Evolutionary conservation across 139 green algal species (phyloP).

Genomic region (Nannochloris sp.): DNA sequence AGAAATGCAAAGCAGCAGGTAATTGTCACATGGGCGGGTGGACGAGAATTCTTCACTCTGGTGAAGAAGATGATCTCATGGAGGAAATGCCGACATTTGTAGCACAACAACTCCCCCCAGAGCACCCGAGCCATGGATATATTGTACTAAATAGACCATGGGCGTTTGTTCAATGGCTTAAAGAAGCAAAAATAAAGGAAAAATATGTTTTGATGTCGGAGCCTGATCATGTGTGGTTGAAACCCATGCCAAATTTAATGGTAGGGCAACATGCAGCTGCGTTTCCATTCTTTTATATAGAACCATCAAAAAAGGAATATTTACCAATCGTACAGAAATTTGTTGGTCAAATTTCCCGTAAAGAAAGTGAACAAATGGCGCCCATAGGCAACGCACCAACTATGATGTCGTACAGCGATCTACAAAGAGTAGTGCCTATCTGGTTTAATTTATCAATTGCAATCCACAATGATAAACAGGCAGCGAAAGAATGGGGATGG

Average conservation of each 20-base stretch:
- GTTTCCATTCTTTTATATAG: slow-evolving; percentile 99
- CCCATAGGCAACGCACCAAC: slow-evolving; percentile 85
- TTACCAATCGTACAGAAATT: slow-evolving; percentile 45
- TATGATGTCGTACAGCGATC: slow-evolving; percentile 67
- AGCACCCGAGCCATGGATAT: slow-evolving; percentile 73
- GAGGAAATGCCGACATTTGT: slow-evolving; percentile 93
- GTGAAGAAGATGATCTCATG: slow-evolving; percentile 83
- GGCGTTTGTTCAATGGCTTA: slow-evolving; percentile 87
- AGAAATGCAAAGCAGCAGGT: slow-evolving; percentile 50
- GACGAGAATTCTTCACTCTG: slow-evolving; percentile 91
- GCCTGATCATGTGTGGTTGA: slow-evolving; percentile 92
- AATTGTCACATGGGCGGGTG: slow-evolving; percentile 84
- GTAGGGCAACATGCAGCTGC: slow-evolving; percentile 48
- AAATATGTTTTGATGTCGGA: slow-evolving; percentile 93
- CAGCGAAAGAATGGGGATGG: slow-evolving; percentile 63
- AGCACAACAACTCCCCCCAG: slow-evolving; percentile 70
- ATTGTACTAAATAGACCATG: slow-evolving; percentile 93
- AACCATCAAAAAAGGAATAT: slow-evolving; percentile 48
- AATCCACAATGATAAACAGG: slow-evolving; percentile 83
- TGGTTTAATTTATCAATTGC: slow-evolving; percentile 88
- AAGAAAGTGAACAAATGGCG: slow-evolving; percentile 64
- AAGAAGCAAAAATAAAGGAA: slow-evolving; percentile 66
- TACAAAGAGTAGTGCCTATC: slow-evolving; percentile 59
- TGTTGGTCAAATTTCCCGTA: slow-evolving; percentile 32
- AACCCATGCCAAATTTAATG: slow-evolving; percentile 93